Evolutionary conservation across 768 basidiomycete genomes (phyloP).

Genomic region (Auriscalpium vulgare): DNA sequence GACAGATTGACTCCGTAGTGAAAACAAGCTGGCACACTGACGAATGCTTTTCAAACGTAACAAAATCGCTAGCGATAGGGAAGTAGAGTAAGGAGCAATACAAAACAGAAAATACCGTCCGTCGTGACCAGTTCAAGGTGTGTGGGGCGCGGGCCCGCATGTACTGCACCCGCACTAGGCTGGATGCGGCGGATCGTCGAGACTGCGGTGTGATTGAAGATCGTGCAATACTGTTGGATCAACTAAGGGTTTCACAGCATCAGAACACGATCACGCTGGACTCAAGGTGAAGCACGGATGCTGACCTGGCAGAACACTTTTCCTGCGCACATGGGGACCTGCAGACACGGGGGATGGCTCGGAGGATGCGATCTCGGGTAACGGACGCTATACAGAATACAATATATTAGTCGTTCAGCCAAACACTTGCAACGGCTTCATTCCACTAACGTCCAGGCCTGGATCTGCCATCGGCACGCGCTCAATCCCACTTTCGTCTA

Average conservation of each 20-base stretch:
- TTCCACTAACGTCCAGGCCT: conserved; percentile 65
- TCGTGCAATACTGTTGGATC: conserved; percentile 86
- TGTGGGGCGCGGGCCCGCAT: not conserved
- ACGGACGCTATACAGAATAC: conserved; percentile 40
- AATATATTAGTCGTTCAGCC: conserved; percentile 12
- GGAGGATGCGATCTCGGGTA: conserved; percentile 58
- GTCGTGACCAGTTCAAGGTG: not conserved
- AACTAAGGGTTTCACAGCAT: conserved; percentile 37
- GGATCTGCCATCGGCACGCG: conserved; percentile 90
- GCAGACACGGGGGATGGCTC: conserved; percentile 44
- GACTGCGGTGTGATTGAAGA: conserved; percentile 78
- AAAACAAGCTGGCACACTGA: not conserved
- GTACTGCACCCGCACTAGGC: conserved; percentile 1
- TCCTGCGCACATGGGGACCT: conserved; percentile 83
- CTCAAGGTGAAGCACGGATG: conserved; percentile 13
- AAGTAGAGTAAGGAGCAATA: not conserved
- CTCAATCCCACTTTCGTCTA: conserved; percentile 79
- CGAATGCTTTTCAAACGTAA: not conserved
- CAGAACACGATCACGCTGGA: not conserved
- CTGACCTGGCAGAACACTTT: conserved; percentile 88
- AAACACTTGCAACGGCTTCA: conserved; percentile 17
- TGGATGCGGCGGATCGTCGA: conserved; percentile 34
- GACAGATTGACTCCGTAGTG: not conserved
- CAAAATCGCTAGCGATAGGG: not conserved
- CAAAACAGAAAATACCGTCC: conserved; percentile 4